A percentile compares a stretch with the other conserved stretches of the same genome.
phyloP scores from a whole-genome alignment of 345 rosid species.

The Eucalyptus sp. region DNA sequence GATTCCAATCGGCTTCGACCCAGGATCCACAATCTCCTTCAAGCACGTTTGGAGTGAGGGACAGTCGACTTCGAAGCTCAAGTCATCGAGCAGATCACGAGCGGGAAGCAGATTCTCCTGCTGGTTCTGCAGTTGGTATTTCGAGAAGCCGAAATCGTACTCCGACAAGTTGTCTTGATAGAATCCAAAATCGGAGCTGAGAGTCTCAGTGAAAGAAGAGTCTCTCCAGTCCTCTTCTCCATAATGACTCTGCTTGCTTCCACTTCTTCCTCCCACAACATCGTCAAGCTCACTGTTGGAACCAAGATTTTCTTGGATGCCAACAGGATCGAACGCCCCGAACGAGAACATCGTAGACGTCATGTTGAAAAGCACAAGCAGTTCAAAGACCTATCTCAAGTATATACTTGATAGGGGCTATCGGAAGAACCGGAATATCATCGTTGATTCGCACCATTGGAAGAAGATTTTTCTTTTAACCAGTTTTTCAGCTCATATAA shows the following conservation, averaged over 20 bases:
- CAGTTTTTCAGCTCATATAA: not conserved
- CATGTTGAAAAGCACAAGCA: not conserved
- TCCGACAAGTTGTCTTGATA: not conserved
- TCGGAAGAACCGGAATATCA: not conserved
- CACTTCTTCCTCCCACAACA: not conserved
- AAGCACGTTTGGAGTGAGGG: slow-evolving; percentile 12
- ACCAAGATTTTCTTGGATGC: not conserved
- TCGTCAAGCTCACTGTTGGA: not conserved
- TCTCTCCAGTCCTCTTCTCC: not conserved
- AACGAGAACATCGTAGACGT: not conserved
- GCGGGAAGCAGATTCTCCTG: not conserved
- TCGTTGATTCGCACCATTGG: not conserved
- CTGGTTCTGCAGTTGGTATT: slow-evolving; percentile 3
- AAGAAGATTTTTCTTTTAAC: not conserved
- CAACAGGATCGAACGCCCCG: not conserved
- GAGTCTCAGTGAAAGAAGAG: not conserved
- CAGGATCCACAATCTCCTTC: slow-evolving; percentile 8
- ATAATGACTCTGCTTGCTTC: not conserved
- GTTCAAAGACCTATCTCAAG: not conserved
- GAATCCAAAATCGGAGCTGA: not conserved
- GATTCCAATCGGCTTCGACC: not conserved
- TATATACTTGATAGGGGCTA: not conserved
- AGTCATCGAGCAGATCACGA: slow-evolving; percentile 6
- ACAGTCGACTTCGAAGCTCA: not conserved
- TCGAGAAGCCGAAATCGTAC: not conserved